Evolutionary conservation across 305 asterid species (phyloP).

Genomic region (Fraxinus xanthoxyloides): DNA sequence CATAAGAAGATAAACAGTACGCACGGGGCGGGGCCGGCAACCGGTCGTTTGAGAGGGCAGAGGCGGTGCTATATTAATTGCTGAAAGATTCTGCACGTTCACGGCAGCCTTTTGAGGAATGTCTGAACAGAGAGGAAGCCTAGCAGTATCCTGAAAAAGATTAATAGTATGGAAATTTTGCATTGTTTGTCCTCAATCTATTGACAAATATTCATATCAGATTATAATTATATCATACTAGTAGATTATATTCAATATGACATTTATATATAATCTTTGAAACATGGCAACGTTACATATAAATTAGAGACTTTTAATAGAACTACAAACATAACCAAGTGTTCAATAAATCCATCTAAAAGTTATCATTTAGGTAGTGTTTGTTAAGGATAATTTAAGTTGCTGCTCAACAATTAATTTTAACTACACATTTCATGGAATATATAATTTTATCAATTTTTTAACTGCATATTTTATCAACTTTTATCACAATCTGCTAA

Average conservation of each 20-base stretch:
- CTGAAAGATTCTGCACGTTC: neutral
- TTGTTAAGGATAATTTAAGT: neutral
- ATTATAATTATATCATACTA: neutral
- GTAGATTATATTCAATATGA: neutral
- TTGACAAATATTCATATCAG: neutral
- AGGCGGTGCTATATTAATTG: neutral
- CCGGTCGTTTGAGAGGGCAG: neutral
- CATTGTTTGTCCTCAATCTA: neutral
- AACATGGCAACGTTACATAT: neutral
- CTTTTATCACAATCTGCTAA: too few species aligned
- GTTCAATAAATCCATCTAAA: neutral
- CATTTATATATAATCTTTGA: neutral
- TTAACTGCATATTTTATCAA: too few species aligned
- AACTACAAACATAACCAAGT: neutral
- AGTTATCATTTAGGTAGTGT: neutral
- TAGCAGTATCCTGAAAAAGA: neutral
- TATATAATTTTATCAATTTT: too few species aligned
- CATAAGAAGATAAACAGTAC: neutral
- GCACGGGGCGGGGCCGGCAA: too few species aligned
- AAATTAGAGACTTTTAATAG: neutral
- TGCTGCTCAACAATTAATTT: neutral
- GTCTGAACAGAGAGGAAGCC: neutral
- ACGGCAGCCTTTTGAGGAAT: neutral
- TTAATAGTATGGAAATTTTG: neutral
- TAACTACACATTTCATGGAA: neutral